A percentile compares a stretch with the other conserved stretches of the same genome.
Conservation (phyloP, 306 rosid genomes). For the Trichosanthes cucumerina region DNA sequence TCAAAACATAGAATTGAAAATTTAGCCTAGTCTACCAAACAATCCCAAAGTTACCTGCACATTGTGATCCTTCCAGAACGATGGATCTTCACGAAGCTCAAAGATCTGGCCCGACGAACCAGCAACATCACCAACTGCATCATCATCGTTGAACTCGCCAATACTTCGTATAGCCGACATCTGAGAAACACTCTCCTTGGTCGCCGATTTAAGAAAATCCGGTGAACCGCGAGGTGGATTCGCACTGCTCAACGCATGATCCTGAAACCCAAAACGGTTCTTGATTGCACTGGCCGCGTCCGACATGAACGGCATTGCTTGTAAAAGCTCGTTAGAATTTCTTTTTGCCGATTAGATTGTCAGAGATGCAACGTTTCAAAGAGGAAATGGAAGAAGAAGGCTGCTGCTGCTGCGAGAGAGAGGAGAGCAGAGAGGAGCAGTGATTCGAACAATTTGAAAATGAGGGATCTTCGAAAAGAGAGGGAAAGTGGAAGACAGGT, state of each 20-base stretch:
- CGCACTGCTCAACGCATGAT: conserved; percentile 38
- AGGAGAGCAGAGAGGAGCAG: not conserved
- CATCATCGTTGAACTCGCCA: conserved; percentile 36
- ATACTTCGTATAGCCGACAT: conserved; percentile 44
- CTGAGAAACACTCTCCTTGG: conserved; percentile 30
- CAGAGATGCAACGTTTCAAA: not conserved
- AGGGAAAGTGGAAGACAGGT: not conserved
- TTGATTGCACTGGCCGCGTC: conserved; percentile 82
- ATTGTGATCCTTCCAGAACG: conserved; percentile 95
- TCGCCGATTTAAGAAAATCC: conserved; percentile 44
- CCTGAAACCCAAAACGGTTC: conserved; percentile 75
- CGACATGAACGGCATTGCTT: conserved; percentile 60
- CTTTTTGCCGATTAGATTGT: not conserved
- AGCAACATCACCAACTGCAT: conserved; percentile 19
- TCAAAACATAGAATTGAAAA: not conserved
- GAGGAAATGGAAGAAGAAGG: not conserved
- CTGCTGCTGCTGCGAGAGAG: not conserved
- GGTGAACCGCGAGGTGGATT: conserved; percentile 53
- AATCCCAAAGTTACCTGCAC: conserved; percentile 54
- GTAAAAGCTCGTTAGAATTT: not conserved
- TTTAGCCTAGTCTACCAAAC: not conserved
- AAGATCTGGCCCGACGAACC: conserved; percentile 47
- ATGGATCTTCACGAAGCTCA: conserved; percentile 72
- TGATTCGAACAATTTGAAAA: conserved; percentile 5
- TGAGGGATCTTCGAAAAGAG: conserved; percentile 1